These are phyloP conservation scores for Euphorbia tirucalli DNA, from an alignment of 345 rosid species.

Conservation along the genomic window DNA sequence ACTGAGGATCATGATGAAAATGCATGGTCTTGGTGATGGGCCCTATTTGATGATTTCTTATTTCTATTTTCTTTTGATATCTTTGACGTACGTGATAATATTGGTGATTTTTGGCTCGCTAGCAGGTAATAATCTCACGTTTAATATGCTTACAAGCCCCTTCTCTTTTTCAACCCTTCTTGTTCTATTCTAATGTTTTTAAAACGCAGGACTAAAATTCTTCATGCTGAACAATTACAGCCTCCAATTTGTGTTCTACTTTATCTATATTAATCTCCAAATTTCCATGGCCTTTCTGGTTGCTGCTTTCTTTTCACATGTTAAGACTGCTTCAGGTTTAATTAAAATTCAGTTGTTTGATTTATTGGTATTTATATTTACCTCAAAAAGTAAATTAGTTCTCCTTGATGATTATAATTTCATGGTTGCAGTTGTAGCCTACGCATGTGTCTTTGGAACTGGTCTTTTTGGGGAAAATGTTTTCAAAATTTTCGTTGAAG, in stretches of 20 bases:
- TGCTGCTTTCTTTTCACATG: conserved; percentile 63
- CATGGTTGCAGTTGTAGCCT: conserved; percentile 55
- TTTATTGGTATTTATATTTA: background rate
- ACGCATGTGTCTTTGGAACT: conserved; percentile 65
- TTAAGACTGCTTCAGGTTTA: conserved; percentile 85
- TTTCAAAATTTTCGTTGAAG: conserved; percentile 57
- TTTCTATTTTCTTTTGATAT: conserved; percentile 62
- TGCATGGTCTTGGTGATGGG: conserved; percentile 94
- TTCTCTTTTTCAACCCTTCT: background rate
- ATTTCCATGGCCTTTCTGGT: conserved; percentile 65
- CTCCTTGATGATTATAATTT: conserved; percentile 14
- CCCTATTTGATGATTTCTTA: conserved; percentile 89
- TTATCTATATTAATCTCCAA: conserved; percentile 77
- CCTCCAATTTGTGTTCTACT: conserved; percentile 66
- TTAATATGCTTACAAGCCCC: conserved; percentile 1
- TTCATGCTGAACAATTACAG: conserved; percentile 64
- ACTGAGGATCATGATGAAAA: conserved; percentile 87
- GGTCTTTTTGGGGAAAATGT: conserved; percentile 76
- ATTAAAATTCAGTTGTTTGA: conserved; percentile 3
- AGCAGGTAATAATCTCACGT: conserved; percentile 42
- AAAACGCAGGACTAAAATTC: conserved; percentile 65
- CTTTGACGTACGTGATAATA: conserved; percentile 52
- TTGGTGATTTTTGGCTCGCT: conserved; percentile 69
- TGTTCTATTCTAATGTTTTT: conserved; percentile 20
- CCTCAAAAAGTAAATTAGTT: conserved; percentile 11